Percentiles rank a stretch among this genome's conserved stretches.
Conservation (phyloP, 2,329 filamentous ascomycete species). For the Rachicladosporium sp. region DNA sequence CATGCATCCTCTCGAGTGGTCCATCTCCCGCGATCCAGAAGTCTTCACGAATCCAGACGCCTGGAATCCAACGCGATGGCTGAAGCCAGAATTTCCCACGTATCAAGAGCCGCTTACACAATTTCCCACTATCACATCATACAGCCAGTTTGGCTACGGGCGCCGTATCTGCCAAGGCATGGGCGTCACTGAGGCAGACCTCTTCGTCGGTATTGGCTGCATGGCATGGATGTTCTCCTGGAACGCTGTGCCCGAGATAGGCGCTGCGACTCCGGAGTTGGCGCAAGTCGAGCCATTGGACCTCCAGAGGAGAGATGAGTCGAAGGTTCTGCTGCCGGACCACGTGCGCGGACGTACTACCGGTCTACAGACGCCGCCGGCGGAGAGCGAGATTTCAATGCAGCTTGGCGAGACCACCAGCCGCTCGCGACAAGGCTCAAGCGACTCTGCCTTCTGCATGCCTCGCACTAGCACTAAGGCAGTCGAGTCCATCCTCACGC, state of each 20-base stretch:
- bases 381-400: too few relatives aligned
- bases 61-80: conserved; percentile 15
- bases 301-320: too few relatives aligned
- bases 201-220: conserved; percentile 28
- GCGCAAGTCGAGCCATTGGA: too few relatives aligned
- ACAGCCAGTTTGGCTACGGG: conserved; percentile 17
- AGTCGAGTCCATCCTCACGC: too few relatives aligned
- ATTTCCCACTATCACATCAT: conserved; percentile 16
- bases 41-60: conserved; percentile 12
- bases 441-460: too few relatives aligned
- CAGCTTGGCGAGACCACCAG: too few relatives aligned
- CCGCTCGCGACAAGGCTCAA: too few relatives aligned
- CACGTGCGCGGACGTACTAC: too few relatives aligned
- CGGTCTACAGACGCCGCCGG: too few relatives aligned
- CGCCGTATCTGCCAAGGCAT: conserved; percentile 17
- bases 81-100: conserved; percentile 14
- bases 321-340: too few relatives aligned
- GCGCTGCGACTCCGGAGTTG: too few relatives aligned
- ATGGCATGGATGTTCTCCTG: conserved; percentile 36
- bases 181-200: conserved; percentile 19
- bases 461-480: too few relatives aligned
- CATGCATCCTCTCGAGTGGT: conserved; percentile 17
- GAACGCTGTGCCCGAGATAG: conserved; percentile 10
- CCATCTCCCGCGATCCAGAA: conserved; percentile 12
- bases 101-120: conserved; percentile 15